phyloP scores from a whole-genome alignment of 176 grass and related monocot genomes.

The Calamus simplicifolius region DNA sequence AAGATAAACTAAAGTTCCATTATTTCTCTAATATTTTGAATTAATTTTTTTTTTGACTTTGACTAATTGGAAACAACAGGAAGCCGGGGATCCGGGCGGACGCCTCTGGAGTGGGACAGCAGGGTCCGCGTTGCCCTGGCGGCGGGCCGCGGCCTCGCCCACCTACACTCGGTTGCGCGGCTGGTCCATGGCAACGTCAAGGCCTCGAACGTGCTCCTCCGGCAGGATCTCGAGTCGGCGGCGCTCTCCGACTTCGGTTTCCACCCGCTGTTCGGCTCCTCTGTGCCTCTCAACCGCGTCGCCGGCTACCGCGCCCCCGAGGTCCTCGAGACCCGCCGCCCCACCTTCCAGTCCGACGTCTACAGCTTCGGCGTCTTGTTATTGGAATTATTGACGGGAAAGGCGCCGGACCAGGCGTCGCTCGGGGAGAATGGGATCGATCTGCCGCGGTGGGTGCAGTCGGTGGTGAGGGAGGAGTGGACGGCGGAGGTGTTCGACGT shows the following conservation, averaged over 20 bases:
- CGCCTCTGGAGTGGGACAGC: conserved; percentile 62
- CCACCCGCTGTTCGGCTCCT: conserved; percentile 53
- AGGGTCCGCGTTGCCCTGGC: conserved; percentile 65
- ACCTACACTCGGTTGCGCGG: conserved; percentile 56
- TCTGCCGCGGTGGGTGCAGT: conserved; percentile 88
- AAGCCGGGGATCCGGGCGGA: conserved; percentile 44
- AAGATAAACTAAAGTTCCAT: too few relatives aligned
- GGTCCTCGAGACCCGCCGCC: conserved; percentile 50
- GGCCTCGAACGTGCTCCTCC: conserved; percentile 90
- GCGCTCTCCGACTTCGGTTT: conserved; percentile 69
- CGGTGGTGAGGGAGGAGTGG: conserved; percentile 94
- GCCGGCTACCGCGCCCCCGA: conserved; percentile 71
- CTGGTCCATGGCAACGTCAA: conserved; percentile 84
- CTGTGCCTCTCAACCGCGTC: conserved; percentile 28
- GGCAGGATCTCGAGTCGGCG: conserved; percentile 51
- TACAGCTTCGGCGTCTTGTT: conserved; percentile 80
- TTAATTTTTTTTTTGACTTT: too few relatives aligned
- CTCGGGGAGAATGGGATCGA: conserved; percentile 71
- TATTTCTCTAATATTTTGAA: too few relatives aligned
- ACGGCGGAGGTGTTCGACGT: conserved; percentile 92
- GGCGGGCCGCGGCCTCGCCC: conserved; percentile 62
- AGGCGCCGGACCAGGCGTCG: conserved; percentile 49
- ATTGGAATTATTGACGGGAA: conserved; percentile 69
- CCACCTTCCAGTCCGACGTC: conserved; percentile 65
- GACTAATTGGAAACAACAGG: conserved; percentile 21